Evolutionary conservation across 257 asterid genomes (phyloP).

Genomic region (Solanum peruvianum): DNA sequence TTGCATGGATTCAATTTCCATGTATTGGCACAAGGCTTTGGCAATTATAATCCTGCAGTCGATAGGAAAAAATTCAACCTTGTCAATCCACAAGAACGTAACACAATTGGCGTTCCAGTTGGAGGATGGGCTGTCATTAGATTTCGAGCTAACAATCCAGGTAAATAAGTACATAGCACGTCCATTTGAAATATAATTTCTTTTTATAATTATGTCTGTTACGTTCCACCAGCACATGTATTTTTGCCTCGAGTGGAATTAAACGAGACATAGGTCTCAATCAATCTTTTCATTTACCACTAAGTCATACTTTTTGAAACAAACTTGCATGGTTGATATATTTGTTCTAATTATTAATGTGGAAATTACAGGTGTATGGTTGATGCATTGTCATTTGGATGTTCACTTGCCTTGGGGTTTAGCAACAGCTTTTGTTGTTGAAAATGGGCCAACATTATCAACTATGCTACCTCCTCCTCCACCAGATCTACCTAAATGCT

Average conservation of each 20-base stretch:
- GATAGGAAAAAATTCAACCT: constrained; percentile 27
- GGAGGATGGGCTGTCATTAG: constrained; percentile 46
- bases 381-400: constrained; percentile 51
- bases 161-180: background rate
- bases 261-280: background rate
- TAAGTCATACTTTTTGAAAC: background rate
- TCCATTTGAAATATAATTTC: background rate
- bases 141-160: constrained; percentile 47
- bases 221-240: background rate
- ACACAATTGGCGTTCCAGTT: constrained; percentile 39
- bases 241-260: background rate
- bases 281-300: background rate
- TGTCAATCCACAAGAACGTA: constrained; percentile 34
- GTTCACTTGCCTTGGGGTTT: constrained; percentile 52
- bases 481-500: constrained; percentile 24
- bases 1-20: constrained; percentile 39
- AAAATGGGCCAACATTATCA: constrained; percentile 27
- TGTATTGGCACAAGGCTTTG: constrained; percentile 49
- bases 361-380: constrained; percentile 36
- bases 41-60: constrained; percentile 26
- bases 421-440: constrained; percentile 26
- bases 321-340: background rate
- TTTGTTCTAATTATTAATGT: background rate
- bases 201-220: background rate
- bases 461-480: constrained; percentile 37